These are phyloP conservation scores for Podospora pseudocomata DNA, from an alignment of 495 filamentous ascomycete genomes.

Conservation along the genomic window DNA sequence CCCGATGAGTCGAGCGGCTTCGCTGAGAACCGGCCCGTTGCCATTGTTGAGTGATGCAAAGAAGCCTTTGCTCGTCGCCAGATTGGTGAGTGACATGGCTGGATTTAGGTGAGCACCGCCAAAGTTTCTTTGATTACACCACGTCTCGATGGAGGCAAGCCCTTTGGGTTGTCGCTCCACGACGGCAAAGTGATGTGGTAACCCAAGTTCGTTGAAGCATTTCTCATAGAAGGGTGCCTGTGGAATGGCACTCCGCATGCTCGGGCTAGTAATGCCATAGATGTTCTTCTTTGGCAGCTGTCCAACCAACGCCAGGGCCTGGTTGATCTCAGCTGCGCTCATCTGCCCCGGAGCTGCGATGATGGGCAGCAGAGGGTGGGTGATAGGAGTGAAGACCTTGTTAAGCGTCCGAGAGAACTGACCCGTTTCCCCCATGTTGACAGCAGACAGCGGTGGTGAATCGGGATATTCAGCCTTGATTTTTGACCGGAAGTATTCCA, in stretches of 20 bases:
- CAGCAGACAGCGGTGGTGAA: conserved; percentile 67
- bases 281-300: conserved; percentile 74
- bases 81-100: conserved; percentile 51
- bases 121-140: conserved; percentile 66
- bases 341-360: conserved; percentile 81
- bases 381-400: conserved; percentile 80
- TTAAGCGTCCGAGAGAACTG: conserved; percentile 78
- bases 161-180: conserved; percentile 65
- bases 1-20: conserved; percentile 70
- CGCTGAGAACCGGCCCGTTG: conserved; percentile 62
- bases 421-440: conserved; percentile 82
- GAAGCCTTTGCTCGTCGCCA: conserved; percentile 38
- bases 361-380: conserved; percentile 76
- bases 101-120: conserved; percentile 77
- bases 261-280: conserved; percentile 70
- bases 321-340: conserved; percentile 78
- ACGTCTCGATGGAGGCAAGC: conserved; percentile 55
- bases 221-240: conserved; percentile 84
- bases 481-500: conserved; percentile 81
- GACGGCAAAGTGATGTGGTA: conserved; percentile 76
- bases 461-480: conserved; percentile 62
- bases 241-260: conserved; percentile 55
- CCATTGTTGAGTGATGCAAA: conserved; percentile 45
- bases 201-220: conserved; percentile 79
- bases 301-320: conserved; percentile 71